These are phyloP conservation scores for Acanthamoeba castellanii DNA, from an alignment of 208 protist species.

Conservation along the genomic window DNA sequence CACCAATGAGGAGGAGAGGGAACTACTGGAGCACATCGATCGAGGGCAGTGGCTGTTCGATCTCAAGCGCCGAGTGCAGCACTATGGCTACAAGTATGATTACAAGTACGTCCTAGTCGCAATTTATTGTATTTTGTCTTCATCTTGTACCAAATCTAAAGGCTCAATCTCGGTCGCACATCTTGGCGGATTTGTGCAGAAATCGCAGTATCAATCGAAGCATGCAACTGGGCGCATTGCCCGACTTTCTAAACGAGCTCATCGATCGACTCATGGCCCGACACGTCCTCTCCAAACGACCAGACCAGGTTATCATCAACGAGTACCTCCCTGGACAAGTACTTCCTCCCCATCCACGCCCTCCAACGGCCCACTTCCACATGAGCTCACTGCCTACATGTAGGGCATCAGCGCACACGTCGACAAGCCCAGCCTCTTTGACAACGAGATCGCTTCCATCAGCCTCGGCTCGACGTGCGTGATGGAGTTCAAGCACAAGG, in stretches of 20 bases:
- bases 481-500: slow-evolving; percentile 69
- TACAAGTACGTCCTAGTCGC: slow-evolving; percentile 1
- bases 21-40: slow-evolving; percentile 53
- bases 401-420: slow-evolving; percentile 53
- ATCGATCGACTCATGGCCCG: slow-evolving; percentile 24
- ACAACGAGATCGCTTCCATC: slow-evolving; percentile 59
- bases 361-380: neutral
- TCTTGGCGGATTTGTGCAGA: neutral
- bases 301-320: slow-evolving; percentile 64
- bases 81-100: slow-evolving; percentile 69
- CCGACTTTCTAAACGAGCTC: neutral
- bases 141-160: neutral
- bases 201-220: neutral
- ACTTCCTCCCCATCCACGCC: neutral
- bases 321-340: slow-evolving; percentile 55
- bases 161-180: neutral
- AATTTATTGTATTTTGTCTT: neutral
- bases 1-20: neutral
- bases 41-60: slow-evolving; percentile 18
- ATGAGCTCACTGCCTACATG: neutral
- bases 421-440: slow-evolving; percentile 59
- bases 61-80: slow-evolving; percentile 45
- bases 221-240: slow-evolving; percentile 16
- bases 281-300: slow-evolving; percentile 7
- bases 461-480: slow-evolving; percentile 58